Conservation (phyloP, 2,329 filamentous ascomycete species). For the Aspergillus luchuensis region DNA sequence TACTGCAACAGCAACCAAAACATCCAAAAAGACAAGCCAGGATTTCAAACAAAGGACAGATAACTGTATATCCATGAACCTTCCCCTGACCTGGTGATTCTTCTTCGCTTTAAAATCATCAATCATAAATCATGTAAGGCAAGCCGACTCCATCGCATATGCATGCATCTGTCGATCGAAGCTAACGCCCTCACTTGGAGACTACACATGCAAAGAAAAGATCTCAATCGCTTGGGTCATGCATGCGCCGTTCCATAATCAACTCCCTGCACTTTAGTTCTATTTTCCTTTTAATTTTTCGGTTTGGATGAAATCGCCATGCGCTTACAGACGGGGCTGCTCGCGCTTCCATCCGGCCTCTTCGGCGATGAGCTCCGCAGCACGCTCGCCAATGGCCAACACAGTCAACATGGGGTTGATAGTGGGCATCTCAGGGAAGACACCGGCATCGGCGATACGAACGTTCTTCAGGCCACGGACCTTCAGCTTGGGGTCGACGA, state of each 20-base stretch:
- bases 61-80: not conserved
- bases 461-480: constrained; percentile 72
- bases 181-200: not conserved
- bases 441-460: constrained; percentile 80
- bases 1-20: not conserved
- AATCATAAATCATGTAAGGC: constrained; percentile 16
- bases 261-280: not conserved
- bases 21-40: not conserved
- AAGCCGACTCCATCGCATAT: not conserved
- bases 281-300: too few species aligned
- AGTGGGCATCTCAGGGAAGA: constrained; percentile 83
- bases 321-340: constrained; percentile 43
- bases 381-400: constrained; percentile 77
- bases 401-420: constrained; percentile 94
- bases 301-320: not conserved
- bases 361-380: constrained; percentile 78
- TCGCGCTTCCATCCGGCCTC: constrained; percentile 67
- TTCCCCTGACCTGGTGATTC: not conserved
- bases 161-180: not conserved
- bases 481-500: constrained; percentile 75
- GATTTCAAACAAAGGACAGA: not conserved
- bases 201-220: not conserved
- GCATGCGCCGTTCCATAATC: not conserved
- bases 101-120: constrained; percentile 12
- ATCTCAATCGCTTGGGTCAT: not conserved